phyloP scores from a whole-genome alignment of 2,329 filamentous ascomycete genomes.

The Fusarium graminum region DNA sequence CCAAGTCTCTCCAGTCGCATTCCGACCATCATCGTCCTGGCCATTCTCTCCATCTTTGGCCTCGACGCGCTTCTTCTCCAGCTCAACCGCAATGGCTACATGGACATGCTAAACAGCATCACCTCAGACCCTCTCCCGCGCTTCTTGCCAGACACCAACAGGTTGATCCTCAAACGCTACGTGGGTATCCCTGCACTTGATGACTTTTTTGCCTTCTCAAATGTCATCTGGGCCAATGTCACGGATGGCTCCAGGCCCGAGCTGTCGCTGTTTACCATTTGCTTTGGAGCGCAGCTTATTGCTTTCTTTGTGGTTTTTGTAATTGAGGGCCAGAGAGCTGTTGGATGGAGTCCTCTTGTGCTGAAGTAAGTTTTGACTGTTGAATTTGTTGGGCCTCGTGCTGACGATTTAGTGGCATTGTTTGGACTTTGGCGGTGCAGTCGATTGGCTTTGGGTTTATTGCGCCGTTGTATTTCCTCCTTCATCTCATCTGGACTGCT shows the following conservation, averaged over 20 bases:
- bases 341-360: slow-evolving; percentile 24
- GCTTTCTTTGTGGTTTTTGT: slow-evolving; percentile 40
- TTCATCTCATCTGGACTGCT: slow-evolving; percentile 42
- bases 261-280: slow-evolving; percentile 40
- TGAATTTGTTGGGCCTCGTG: no score
- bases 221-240: slow-evolving; percentile 45
- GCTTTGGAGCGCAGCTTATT: slow-evolving; percentile 44
- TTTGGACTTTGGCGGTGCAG: slow-evolving; percentile 45
- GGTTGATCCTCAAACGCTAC: slow-evolving; percentile 38
- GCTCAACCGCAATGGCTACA: slow-evolving; percentile 44
- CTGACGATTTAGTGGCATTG: slow-evolving; percentile 31
- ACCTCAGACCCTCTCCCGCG: slow-evolving; percentile 32
- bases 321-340: slow-evolving; percentile 38
- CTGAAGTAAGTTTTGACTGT: slow-evolving; percentile 34
- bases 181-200: slow-evolving; percentile 38
- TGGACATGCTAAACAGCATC: slow-evolving; percentile 21
- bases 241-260: slow-evolving; percentile 43
- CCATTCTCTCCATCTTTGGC: slow-evolving; percentile 36
- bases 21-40: slow-evolving; percentile 32
- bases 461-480: slow-evolving; percentile 40
- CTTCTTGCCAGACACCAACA: slow-evolving; percentile 41
- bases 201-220: slow-evolving; percentile 30
- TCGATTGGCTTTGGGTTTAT: slow-evolving; percentile 42
- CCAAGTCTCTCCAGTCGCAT: slow-evolving; percentile 23
- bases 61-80: slow-evolving; percentile 44